Evolutionary conservation across 495 filamentous ascomycete genomes (phyloP).

Genomic region (Aspergillus olivimuriae): DNA sequence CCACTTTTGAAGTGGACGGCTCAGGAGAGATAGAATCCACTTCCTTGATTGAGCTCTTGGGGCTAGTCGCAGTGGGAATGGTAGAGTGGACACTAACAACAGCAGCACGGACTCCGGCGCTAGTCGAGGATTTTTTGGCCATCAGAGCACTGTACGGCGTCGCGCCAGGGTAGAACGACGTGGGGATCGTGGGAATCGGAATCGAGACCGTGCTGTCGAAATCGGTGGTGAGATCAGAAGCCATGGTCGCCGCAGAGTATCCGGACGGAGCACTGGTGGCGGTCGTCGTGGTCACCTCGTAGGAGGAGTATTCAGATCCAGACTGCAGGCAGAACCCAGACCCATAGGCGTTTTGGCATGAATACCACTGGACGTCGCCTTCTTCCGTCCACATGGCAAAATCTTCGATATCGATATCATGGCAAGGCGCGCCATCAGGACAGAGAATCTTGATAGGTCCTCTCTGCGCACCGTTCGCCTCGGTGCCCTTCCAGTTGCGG

Average conservation of each 20-base stretch:
- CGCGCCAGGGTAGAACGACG: slow-evolving; percentile 47
- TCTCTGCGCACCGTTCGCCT: slow-evolving; percentile 40
- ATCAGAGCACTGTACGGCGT: slow-evolving; percentile 27
- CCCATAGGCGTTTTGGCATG: slow-evolving; percentile 46
- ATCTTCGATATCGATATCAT: slow-evolving; percentile 44
- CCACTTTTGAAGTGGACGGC: too few relatives aligned
- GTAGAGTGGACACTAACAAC: not conserved
- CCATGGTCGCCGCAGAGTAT: slow-evolving; percentile 46
- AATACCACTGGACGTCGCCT: slow-evolving; percentile 37
- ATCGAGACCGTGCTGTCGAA: slow-evolving; percentile 42
- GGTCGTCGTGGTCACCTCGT: slow-evolving; percentile 29
- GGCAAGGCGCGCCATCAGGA: slow-evolving; percentile 43
- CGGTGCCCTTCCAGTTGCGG: slow-evolving; percentile 52
- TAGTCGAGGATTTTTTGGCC: not conserved
- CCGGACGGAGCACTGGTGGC: slow-evolving; percentile 34
- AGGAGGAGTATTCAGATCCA: slow-evolving; percentile 17
- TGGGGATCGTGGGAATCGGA: slow-evolving; percentile 50
- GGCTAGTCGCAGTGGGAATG: not conserved
- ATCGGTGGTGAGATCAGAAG: slow-evolving; percentile 32
- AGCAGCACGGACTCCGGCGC: not conserved
- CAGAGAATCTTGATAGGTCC: slow-evolving; percentile 47
- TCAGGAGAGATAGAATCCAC: not conserved
- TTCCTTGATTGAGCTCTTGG: too few relatives aligned
- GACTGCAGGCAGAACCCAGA: slow-evolving; percentile 39
- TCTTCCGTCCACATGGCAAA: slow-evolving; percentile 56